A percentile compares a stretch with the other conserved stretches of the same genome.
Evolutionary conservation across 2,329 filamentous ascomycete genomes (phyloP).

Genomic region (Sclerotinia glacialis): DNA sequence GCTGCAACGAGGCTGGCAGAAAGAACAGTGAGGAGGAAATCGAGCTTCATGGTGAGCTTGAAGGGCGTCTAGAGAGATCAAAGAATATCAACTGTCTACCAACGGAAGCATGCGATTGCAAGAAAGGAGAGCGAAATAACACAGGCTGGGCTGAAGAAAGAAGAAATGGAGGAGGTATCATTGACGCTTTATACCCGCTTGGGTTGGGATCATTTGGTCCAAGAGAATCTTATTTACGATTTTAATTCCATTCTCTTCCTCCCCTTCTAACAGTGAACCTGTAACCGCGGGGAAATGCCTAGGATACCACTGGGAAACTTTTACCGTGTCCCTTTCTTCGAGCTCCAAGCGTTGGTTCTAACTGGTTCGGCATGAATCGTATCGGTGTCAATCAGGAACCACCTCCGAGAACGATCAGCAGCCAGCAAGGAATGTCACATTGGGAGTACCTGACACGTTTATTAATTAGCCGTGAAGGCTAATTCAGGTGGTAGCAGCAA

Average conservation of each 20-base stretch:
- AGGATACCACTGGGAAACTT: background rate
- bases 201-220: background rate
- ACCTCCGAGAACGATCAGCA: slow-evolving; percentile 13
- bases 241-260: background rate
- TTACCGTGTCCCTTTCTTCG: background rate
- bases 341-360: background rate
- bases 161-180: background rate
- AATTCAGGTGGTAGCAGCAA: background rate
- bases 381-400: background rate
- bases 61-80: background rate
- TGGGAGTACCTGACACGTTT: background rate
- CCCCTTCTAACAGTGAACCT: background rate
- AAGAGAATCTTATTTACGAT: background rate
- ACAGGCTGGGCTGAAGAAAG: slow-evolving; percentile 12
- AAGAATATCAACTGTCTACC: background rate
- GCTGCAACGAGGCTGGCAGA: slow-evolving; percentile 26
- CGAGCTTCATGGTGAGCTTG: slow-evolving; percentile 13
- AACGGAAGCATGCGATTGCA: background rate
- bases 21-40: slow-evolving; percentile 12
- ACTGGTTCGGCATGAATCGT: background rate
- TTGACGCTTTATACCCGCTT: slow-evolving; percentile 8
- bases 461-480: background rate
- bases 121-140: background rate
- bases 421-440: background rate
- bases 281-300: background rate